phyloP scores from a whole-genome alignment of 768 basidiomycete genomes.

The Termitomyces sp. region DNA sequence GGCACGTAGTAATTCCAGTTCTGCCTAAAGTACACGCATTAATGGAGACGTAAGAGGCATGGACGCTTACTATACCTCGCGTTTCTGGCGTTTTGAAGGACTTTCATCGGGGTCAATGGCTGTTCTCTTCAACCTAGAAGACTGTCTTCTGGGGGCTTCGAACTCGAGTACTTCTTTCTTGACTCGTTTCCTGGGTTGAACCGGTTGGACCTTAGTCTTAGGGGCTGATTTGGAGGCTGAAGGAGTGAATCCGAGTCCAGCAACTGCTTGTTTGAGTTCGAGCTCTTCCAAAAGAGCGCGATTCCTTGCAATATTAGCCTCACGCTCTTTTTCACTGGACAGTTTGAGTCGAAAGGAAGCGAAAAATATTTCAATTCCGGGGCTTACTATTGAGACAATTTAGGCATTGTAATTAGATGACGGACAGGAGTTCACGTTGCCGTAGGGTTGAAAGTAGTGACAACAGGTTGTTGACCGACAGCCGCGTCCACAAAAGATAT shows the following conservation, averaged over 20 bases:
- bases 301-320: conserved; percentile 81
- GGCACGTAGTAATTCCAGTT: conserved; percentile 44
- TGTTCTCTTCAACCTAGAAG: conserved; percentile 54
- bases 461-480: not conserved
- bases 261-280: conserved; percentile 56
- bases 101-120: conserved; percentile 59
- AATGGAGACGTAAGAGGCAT: not conserved
- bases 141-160: conserved; percentile 60
- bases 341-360: not conserved
- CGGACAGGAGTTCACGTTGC: not conserved
- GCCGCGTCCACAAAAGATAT: not conserved
- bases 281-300: conserved; percentile 70
- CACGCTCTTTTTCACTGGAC: conserved; percentile 62
- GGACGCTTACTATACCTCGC: conserved; percentile 44
- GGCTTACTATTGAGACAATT: conserved; percentile 51
- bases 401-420: conserved; percentile 29
- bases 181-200: conserved; percentile 51
- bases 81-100: conserved; percentile 57
- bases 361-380: not conserved
- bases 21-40: conserved; percentile 33
- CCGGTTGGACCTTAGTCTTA: conserved; percentile 53
- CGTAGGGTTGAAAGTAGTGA: not conserved
- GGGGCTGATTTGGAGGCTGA: conserved; percentile 29
- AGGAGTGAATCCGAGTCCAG: conserved; percentile 44
- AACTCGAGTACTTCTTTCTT: conserved; percentile 47